Percentiles rank a stretch among this genome's conserved stretches.
phyloP scores from a whole-genome alignment of 345 rosid genomes.

The Linum usitatissimum region DNA sequence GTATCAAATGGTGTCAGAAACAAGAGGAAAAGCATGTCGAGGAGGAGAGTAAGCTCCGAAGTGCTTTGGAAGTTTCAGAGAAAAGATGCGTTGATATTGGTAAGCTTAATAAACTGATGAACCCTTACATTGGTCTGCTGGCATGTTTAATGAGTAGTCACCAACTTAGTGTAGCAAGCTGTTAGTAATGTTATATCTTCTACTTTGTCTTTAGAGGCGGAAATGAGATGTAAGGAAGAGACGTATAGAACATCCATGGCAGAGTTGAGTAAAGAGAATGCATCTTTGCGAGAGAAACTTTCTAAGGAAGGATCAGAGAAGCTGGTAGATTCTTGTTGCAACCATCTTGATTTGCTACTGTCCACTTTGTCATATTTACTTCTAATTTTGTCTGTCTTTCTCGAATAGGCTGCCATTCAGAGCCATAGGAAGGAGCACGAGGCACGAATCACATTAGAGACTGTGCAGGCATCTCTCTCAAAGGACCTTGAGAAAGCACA shows the following conservation, averaged over 20 bases:
- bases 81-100: constrained; percentile 47
- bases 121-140: neutral
- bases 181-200: neutral
- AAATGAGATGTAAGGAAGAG: constrained; percentile 49
- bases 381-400: neutral
- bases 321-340: constrained; percentile 31
- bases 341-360: neutral
- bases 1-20: constrained; percentile 66
- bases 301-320: constrained; percentile 57
- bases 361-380: neutral
- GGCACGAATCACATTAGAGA: constrained; percentile 54
- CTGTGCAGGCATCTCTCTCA: constrained; percentile 40
- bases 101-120: constrained; percentile 13
- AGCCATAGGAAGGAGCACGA: constrained; percentile 50
- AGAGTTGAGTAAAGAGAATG: constrained; percentile 38
- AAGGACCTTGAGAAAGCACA: constrained; percentile 58
- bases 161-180: neutral
- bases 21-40: constrained; percentile 44
- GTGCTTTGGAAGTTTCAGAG: constrained; percentile 44
- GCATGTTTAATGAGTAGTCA: neutral
- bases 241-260: constrained; percentile 27
- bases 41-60: constrained; percentile 47
- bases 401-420: constrained; percentile 53
- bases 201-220: constrained; percentile 33
- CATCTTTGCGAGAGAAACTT: constrained; percentile 38